Base-by-base conservation (phyloP, 495 filamentous ascomycete genomes). In the Penicillium subrubescens region DNA sequence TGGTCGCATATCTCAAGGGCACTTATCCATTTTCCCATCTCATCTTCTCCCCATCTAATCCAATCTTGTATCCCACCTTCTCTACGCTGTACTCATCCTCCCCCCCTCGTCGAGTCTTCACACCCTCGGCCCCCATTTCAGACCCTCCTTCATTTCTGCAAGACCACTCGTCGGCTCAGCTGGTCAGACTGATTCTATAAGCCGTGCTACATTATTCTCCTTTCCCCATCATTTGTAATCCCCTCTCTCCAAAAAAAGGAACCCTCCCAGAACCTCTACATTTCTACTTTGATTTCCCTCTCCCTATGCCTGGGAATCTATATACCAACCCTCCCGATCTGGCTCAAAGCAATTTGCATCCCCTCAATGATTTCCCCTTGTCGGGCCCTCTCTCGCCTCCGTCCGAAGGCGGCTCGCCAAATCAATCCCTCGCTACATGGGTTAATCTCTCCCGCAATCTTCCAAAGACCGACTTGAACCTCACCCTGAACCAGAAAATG, bases 381-480 rank as follows among this genome's bases (percentile, higher is more conserved):
- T 62, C 51, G 29, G 60, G 33, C 41, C 67, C 64, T 37, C 29
- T 70, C 27, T 70, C 67, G 50, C 67, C 67, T 62, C 64, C 61
- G n/a, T 64, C 67, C 15, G 67, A 70, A 59, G 59, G 21, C 21
- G 50, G 54, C 61, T 62, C 64, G 14, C 48, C 57, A 31, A 57
- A 67, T 12, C 61, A 55, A 31, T 33, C 59, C 21, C 23, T 56
- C 39, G 25, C 67, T 65, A 43, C 61, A 60, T 64, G 67, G 67
- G 61, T 51, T 14, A 61, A 59, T 52, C 23, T 51, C 33, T 35
- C 44, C 53, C 41, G 56, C 39, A 33, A 17, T 10, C 19, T 25
- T 41, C 63, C 17, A 25, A 29, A 56, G 31, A 33, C 25, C 25
- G 27, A 54, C 31, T 12, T 54, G 31, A 54, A n/a, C 23, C 31